Percentiles rank a stretch among this genome's conserved stretches.
These are phyloP conservation scores for Mortierella sp. DNA, from an alignment of 371 early-diverging fungal genomes.

Conservation along the genomic window DNA sequence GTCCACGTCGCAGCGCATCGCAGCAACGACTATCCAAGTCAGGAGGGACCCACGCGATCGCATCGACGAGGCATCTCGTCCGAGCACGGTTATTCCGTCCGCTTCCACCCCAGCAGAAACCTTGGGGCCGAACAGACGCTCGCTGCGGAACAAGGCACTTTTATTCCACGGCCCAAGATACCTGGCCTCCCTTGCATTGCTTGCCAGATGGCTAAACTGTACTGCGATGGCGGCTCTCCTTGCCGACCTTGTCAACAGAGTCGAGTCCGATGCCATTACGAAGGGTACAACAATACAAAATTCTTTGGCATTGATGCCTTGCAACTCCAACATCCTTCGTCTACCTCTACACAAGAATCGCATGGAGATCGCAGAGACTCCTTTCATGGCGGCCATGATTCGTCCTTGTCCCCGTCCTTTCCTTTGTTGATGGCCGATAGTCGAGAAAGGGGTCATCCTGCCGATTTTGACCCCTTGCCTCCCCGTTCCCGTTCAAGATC, in stretches of 20 bases:
- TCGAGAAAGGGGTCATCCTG: no score
- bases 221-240: conserved; percentile 48
- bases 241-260: conserved; percentile 23
- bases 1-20: conserved; percentile 5
- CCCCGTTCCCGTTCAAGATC: conserved; percentile 8
- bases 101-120: conserved; percentile 40
- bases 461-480: neutral
- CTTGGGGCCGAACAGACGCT: conserved; percentile 6
- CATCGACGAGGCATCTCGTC: conserved; percentile 35
- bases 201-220: conserved; percentile 29
- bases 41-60: conserved; percentile 35
- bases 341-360: neutral
- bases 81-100: conserved; percentile 27
- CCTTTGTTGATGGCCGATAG: no score
- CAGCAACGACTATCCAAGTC: conserved; percentile 12
- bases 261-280: conserved; percentile 38
- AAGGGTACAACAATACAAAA: conserved; percentile 42
- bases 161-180: conserved; percentile 28
- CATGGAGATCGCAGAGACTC: no score
- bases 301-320: conserved; percentile 48
- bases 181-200: conserved; percentile 44
- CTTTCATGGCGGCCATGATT: no score
- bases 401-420: no score
- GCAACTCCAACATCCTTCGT: conserved; percentile 18
- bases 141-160: conserved; percentile 25